Percentiles rank a stretch among this genome's conserved stretches.
Conservation (phyloP, 805 yeast species). For the Yamadazyma nakazawae region DNA sequence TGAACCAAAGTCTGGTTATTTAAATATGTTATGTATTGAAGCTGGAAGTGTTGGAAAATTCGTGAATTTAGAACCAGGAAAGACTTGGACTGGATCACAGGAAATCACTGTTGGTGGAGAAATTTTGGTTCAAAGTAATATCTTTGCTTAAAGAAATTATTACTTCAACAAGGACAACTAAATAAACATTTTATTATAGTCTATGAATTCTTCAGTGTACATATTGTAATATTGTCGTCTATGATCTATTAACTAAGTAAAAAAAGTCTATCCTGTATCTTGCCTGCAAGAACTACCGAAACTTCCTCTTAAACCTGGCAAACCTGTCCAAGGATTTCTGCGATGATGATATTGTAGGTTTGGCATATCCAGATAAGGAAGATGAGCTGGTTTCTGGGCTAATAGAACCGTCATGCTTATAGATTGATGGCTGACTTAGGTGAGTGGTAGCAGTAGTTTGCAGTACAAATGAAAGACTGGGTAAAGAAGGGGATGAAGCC, state of each 20-base stretch:
- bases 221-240: not conserved
- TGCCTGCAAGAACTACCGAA: conserved; percentile 16
- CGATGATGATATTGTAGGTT: conserved; percentile 41
- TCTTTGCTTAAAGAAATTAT: conserved; percentile 16
- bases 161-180: not conserved
- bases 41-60: conserved; percentile 85
- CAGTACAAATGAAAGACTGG: conserved; percentile 14
- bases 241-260: not conserved
- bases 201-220: not conserved
- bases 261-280: not conserved
- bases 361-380: conserved; percentile 18
- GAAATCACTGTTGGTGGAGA: conserved; percentile 54
- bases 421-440: conserved; percentile 1
- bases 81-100: conserved; percentile 74
- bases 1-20: conserved; percentile 78
- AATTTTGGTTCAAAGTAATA: conserved; percentile 55
- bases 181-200: not conserved
- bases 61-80: conserved; percentile 62
- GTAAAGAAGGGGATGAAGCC: conserved; percentile 12
- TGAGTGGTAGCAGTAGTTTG: conserved; percentile 7
- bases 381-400: not conserved
- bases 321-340: conserved; percentile 36
- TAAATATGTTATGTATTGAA: conserved; percentile 90
- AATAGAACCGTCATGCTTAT: not conserved
- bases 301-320: conserved; percentile 32